These are phyloP conservation scores for Aquilaria malaccensis DNA, from an alignment of 345 rosid species.

Conservation along the genomic window DNA sequence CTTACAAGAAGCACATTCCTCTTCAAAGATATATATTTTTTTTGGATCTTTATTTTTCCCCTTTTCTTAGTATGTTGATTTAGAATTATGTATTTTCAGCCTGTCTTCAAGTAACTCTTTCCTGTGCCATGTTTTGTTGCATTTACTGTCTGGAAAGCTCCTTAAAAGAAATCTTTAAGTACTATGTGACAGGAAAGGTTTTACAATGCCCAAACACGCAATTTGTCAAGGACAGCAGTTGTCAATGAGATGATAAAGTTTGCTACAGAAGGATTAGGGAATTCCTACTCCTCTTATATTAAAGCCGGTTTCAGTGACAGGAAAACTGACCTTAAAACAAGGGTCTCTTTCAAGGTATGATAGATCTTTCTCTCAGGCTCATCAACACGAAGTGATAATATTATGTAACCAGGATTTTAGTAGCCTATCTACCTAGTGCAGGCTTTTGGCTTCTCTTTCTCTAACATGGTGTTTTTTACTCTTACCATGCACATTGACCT, in stretches of 20 bases:
- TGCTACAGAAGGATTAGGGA: slow-evolving; percentile 44
- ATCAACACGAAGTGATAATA: no score
- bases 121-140: no score
- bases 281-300: slow-evolving; percentile 37
- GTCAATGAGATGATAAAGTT: slow-evolving; percentile 49
- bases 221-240: slow-evolving; percentile 47
- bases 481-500: background rate
- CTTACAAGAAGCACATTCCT: no score
- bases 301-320: slow-evolving; percentile 50
- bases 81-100: no score
- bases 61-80: no score
- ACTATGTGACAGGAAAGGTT: slow-evolving; percentile 50
- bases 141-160: background rate
- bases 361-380: slow-evolving; percentile 1
- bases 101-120: no score
- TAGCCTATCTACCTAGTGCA: background rate
- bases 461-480: no score
- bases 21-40: no score
- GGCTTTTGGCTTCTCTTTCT: background rate
- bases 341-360: slow-evolving; percentile 79
- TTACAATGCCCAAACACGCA: slow-evolving; percentile 50
- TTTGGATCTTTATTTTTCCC: no score
- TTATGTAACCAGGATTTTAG: background rate
- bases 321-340: slow-evolving; percentile 55
- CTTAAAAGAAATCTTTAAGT: slow-evolving; percentile 3